Evolutionary conservation across 2,329 filamentous ascomycete genomes (phyloP).

Genomic region (Phialemoniopsis sp.): DNA sequence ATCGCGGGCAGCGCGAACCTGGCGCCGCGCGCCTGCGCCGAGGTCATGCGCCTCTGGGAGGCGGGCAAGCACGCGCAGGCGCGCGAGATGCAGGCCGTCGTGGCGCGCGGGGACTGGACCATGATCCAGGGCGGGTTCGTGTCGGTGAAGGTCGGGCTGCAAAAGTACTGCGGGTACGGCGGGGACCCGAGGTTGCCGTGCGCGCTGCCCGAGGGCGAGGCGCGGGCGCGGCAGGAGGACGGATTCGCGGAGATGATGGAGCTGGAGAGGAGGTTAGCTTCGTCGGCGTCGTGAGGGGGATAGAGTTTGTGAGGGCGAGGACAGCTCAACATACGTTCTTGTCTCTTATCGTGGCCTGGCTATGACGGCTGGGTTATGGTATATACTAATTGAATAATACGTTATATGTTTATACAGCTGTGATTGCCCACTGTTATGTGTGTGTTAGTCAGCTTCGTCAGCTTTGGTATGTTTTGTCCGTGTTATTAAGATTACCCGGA

Average conservation of each 20-base stretch:
- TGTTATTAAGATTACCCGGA: too few relatives aligned
- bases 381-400: too few relatives aligned
- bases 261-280: conserved; percentile 45
- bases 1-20: conserved; percentile 69
- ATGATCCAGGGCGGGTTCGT: conserved; percentile 67
- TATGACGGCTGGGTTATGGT: too few relatives aligned
- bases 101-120: conserved; percentile 66
- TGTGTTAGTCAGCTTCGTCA: too few relatives aligned
- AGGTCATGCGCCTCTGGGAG: conserved; percentile 55
- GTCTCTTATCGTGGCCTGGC: too few relatives aligned
- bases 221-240: conserved; percentile 46
- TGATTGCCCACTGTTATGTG: too few relatives aligned
- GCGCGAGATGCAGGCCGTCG: conserved; percentile 56
- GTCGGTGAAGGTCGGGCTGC: conserved; percentile 63
- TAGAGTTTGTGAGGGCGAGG: too few relatives aligned
- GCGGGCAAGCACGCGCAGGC: conserved; percentile 56
- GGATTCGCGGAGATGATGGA: conserved; percentile 45
- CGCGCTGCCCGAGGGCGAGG: conserved; percentile 43
- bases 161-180: conserved; percentile 63
- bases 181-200: conserved; percentile 40
- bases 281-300: too few relatives aligned
- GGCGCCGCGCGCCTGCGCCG: conserved; percentile 59
- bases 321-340: too few relatives aligned
- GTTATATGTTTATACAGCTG: too few relatives aligned
- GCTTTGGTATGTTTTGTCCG: too few relatives aligned